Conservation (phyloP, 495 filamentous ascomycete genomes). For the Eremomyces bilateralis region DNA sequence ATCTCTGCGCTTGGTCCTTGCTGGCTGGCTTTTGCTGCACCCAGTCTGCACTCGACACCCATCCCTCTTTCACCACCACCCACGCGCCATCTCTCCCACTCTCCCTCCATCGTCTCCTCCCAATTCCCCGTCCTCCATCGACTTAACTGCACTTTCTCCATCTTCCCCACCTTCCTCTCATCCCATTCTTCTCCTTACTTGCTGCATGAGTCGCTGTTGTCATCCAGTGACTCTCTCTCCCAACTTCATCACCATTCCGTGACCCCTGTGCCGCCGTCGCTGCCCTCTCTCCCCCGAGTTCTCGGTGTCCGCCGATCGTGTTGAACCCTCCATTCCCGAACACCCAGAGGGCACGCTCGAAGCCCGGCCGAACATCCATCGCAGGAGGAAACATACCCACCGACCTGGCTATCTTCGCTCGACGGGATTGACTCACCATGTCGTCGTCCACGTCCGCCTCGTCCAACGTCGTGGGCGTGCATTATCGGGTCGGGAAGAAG, state of each 20-base stretch:
- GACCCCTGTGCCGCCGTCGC: not conserved
- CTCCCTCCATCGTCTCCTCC: not conserved
- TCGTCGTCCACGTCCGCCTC: slow-evolving; percentile 88
- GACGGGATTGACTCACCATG: slow-evolving; percentile 1
- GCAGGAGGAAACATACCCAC: slow-evolving; percentile 1
- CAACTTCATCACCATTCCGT: not conserved
- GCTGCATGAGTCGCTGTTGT: no score
- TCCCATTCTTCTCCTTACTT: not conserved
- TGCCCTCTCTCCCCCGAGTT: not conserved
- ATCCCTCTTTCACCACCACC: no score
- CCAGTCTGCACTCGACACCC: no score
- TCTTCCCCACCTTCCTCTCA: not conserved
- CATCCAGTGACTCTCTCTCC: not conserved
- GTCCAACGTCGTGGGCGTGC: slow-evolving; percentile 95
- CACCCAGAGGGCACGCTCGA: not conserved
- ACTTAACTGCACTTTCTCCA: not conserved
- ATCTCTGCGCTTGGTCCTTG: no score
- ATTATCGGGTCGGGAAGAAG: slow-evolving; percentile 98
- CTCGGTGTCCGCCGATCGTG: not conserved
- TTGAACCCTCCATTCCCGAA: not conserved
- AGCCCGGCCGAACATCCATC: not conserved
- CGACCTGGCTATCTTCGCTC: not conserved
- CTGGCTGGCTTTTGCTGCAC: no score
- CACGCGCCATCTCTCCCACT: not conserved
- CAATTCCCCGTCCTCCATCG: not conserved